phyloP scores from a whole-genome alignment of 2,329 filamentous ascomycete genomes.

The Pseudogymnoascus sp. region DNA sequence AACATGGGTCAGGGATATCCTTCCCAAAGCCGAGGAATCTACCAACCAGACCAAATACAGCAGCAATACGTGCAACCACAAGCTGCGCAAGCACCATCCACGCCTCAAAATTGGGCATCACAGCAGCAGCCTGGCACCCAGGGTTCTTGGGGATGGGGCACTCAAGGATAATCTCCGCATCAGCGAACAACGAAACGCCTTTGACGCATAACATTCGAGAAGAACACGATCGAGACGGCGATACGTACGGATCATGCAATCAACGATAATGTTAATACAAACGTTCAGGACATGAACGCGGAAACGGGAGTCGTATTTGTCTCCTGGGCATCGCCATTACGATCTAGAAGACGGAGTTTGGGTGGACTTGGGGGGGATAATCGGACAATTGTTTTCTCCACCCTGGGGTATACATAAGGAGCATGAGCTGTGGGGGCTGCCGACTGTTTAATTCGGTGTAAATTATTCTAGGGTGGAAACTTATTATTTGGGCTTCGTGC shows the following conservation, averaged over 20 bases:
- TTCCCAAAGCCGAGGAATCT: conserved; percentile 48
- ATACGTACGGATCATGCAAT: conserved; percentile 6
- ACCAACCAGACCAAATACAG: conserved; percentile 53
- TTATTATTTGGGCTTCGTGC: background rate
- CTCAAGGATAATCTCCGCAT: conserved; percentile 10
- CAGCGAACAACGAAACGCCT: conserved; percentile 1
- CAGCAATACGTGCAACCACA: conserved; percentile 61
- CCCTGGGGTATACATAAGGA: conserved; percentile 3
- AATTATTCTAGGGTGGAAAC: conserved; percentile 8
- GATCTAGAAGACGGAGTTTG: conserved; percentile 1
- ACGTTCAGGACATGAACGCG: conserved; percentile 3
- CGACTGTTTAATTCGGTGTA: conserved; percentile 8
- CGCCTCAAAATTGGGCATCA: conserved; percentile 25
- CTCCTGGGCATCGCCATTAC: background rate
- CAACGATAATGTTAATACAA: conserved; percentile 9
- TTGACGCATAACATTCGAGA: conserved; percentile 5
- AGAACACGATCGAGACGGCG: conserved; percentile 2
- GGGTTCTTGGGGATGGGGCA: conserved; percentile 25
- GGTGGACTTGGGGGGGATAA: conserved; percentile 5
- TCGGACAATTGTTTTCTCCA: background rate
- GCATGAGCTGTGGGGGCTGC: background rate
- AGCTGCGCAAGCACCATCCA: conserved; percentile 30
- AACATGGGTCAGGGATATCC: conserved; percentile 53
- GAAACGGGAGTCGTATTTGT: conserved; percentile 5
- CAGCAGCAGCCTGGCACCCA: conserved; percentile 22